phyloP scores from a whole-genome alignment of 306 rosid species.

The Coriaria nepalensis region DNA sequence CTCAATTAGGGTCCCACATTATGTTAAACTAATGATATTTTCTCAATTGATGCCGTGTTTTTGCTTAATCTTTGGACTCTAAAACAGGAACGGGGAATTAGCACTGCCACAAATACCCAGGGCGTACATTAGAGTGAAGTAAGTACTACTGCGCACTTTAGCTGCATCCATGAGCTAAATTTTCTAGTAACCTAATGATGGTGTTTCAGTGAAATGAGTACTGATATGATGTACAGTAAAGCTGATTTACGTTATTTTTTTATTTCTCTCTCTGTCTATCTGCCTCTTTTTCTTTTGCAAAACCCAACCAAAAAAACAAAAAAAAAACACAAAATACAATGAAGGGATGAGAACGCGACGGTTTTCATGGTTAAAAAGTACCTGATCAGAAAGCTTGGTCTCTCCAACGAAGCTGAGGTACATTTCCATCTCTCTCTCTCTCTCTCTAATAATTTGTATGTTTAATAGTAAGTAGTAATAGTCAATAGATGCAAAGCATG shows the following conservation, averaged over 20 bases:
- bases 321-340: neutral
- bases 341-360: conserved; percentile 53
- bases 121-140: conserved; percentile 61
- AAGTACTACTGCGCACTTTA: conserved; percentile 38
- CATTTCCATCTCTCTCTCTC: neutral
- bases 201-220: conserved; percentile 24
- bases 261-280: conserved; percentile 10
- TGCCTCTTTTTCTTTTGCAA: neutral
- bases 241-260: conserved; percentile 10
- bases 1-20: too few species aligned
- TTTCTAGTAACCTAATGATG: conserved; percentile 20
- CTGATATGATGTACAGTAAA: conserved; percentile 11
- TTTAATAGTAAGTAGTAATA: conserved; percentile 1
- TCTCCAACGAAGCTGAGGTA: conserved; percentile 58
- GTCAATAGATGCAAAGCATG: conserved; percentile 25
- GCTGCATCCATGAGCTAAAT: conserved; percentile 9
- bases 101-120: conserved; percentile 52
- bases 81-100: conserved; percentile 31
- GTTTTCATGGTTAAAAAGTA: conserved; percentile 51
- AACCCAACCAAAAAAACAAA: neutral
- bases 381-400: conserved; percentile 59
- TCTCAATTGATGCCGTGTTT: too few species aligned
- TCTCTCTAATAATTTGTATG: conserved; percentile 4
- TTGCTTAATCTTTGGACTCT: neutral
- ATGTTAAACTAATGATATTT: too few species aligned